These are phyloP conservation scores for Botrytis porri DNA, from an alignment of 2,329 filamentous ascomycete species.

Conservation along the genomic window DNA sequence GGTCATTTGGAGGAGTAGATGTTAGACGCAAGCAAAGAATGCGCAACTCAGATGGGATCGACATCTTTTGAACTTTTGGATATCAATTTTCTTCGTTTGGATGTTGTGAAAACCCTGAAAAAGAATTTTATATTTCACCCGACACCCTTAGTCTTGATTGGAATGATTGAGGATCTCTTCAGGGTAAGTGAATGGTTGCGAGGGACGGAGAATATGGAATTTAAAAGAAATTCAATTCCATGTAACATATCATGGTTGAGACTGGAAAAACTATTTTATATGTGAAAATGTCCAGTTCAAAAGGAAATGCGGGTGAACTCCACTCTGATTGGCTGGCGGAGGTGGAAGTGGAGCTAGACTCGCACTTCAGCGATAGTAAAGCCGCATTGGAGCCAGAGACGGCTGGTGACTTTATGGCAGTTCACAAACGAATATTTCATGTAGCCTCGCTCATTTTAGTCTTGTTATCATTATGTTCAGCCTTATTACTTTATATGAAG, in stretches of 20 bases:
- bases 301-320: background rate
- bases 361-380: background rate
- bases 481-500: too few relatives aligned
- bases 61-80: conserved; percentile 28
- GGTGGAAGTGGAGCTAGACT: background rate
- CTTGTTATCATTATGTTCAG: too few relatives aligned
- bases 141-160: background rate
- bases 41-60: conserved; percentile 54
- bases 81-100: background rate
- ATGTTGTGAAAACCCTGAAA: background rate
- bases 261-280: background rate
- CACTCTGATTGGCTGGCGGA: background rate
- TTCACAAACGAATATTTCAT: too few relatives aligned
- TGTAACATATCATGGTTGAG: background rate
- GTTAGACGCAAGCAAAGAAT: conserved; percentile 68
- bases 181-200: background rate
- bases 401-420: background rate
- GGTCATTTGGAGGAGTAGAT: conserved; percentile 66
- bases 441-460: too few relatives aligned
- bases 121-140: background rate
- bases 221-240: background rate
- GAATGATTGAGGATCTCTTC: too few relatives aligned
- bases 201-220: background rate
- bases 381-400: background rate
- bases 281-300: background rate